phyloP scores from a whole-genome alignment of 768 basidiomycete genomes.

The Pleurotus sapidus region DNA sequence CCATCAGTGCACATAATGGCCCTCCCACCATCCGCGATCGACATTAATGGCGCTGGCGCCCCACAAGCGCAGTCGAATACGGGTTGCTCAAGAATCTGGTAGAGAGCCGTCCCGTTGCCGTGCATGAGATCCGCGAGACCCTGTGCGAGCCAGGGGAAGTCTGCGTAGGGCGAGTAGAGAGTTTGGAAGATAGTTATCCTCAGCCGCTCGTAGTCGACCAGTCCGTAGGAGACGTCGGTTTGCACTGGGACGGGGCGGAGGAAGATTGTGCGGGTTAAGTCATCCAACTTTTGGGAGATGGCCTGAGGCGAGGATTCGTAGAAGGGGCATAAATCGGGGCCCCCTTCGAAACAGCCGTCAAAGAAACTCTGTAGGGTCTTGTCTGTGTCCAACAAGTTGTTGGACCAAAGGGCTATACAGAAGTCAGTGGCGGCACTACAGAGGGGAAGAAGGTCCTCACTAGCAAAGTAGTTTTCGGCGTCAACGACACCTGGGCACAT shows the following conservation, averaged over 20 bases:
- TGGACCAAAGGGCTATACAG: conserved; percentile 12
- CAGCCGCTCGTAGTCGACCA: conserved; percentile 19
- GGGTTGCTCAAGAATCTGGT: neutral
- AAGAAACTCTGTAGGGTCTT: conserved; percentile 19
- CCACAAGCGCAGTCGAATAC: neutral
- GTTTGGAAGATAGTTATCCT: conserved; percentile 14
- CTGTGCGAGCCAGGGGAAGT: conserved; percentile 14
- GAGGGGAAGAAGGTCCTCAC: conserved; percentile 2
- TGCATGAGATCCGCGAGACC: conserved; percentile 19
- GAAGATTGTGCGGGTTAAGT: conserved; percentile 13
- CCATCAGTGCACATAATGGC: conserved; percentile 20
- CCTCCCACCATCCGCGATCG: conserved; percentile 5
- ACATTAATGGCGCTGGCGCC: neutral
- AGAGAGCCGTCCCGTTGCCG: conserved; percentile 18
- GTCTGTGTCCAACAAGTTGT: conserved; percentile 18
- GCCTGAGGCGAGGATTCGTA: conserved; percentile 14
- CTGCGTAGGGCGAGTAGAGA: conserved; percentile 19
- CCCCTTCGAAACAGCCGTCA: conserved; percentile 17
- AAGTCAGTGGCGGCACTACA: neutral
- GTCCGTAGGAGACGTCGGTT: conserved; percentile 14
- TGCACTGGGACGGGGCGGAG: conserved; percentile 17
- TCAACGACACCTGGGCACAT: conserved; percentile 16
- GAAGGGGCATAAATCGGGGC: conserved; percentile 18
- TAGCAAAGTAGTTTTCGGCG: conserved; percentile 21
- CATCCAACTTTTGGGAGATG: conserved; percentile 14